Evolutionary conservation across 139 green algal species (phyloP).

Genomic region (Chlamydomonas incerta): DNA sequence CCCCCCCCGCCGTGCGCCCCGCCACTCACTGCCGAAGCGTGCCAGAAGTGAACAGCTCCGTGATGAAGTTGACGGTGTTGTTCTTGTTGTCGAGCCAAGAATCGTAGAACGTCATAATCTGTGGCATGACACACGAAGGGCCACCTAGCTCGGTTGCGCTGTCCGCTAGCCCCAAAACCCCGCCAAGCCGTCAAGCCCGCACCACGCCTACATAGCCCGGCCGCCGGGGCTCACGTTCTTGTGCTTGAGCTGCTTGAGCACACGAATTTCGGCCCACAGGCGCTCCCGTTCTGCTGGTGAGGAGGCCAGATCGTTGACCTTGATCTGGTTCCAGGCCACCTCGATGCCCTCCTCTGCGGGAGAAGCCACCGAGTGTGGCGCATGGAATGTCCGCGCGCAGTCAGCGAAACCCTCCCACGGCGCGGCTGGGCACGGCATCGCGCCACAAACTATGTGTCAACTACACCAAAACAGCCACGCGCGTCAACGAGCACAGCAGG

Average conservation of each 20-base stretch:
- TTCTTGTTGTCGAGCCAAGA: slow-evolving; percentile 94
- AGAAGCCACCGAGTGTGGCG: background rate
- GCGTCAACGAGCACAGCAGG: too few species aligned
- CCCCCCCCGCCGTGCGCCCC: too few species aligned
- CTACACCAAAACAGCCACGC: too few species aligned
- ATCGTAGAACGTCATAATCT: slow-evolving; percentile 98
- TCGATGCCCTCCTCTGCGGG: slow-evolving; percentile 43
- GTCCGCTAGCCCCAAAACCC: too few species aligned
- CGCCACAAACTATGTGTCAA: too few species aligned
- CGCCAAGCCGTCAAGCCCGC: too few species aligned
- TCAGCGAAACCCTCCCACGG: too few species aligned
- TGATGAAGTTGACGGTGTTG: slow-evolving; percentile 98
- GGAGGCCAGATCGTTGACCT: slow-evolving; percentile 70
- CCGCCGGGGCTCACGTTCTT: slow-evolving; percentile 76
- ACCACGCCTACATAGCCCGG: too few species aligned
- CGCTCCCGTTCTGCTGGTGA: slow-evolving; percentile 83
- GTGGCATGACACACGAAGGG: background rate
- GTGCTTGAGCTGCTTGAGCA: slow-evolving; percentile 98
- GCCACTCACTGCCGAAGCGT: slow-evolving; percentile 93
- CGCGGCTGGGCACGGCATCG: too few species aligned
- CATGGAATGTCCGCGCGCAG: background rate
- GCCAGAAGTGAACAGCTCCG: slow-evolving; percentile 97
- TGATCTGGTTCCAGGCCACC: slow-evolving; percentile 99
- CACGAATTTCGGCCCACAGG: slow-evolving; percentile 94
- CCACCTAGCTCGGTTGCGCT: too few species aligned